Evolutionary conservation across 2,329 filamentous ascomycete genomes (phyloP), one percentile per base, ranked within the genome.

Genomic region (Cercospora sp.): DNA sequence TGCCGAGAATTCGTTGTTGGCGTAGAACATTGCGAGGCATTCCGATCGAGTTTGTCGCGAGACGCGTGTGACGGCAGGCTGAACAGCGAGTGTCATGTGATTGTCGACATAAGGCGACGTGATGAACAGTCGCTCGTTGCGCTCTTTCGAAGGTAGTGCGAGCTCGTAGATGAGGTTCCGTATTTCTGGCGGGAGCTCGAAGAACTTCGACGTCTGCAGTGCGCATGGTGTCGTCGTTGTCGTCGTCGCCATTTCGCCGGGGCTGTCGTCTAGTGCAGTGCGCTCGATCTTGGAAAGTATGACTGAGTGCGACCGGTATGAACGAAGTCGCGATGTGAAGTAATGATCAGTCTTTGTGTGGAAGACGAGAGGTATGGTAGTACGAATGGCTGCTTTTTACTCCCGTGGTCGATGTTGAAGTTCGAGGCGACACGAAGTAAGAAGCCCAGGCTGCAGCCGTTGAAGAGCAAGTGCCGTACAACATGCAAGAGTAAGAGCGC

Each of bases 141-240:
- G 31, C 5, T 63, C 53, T 45, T 51, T 60, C 5, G 51, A 48
- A 20, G 60, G 60, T 18, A 69, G 20, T 8, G 60, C 64, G 40
- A 61, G 36, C 30, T 53, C 65, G 62, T 73, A 75, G 62, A 76
- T 66, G 13, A 26, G 33, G 59, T 73, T 73, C 5, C 72, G 65
- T 1, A 73, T 61, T 36, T 73, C 72, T 20, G 71, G 59, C 2
- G 71, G 66, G 1, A 71, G 48, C 16, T 61, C 60, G 45, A 59
- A 45, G 69, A 69, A 68, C 3, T 55, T 30, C 5, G 28, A 23
- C 9, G 59, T 67, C 48, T 71, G 64, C 42, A 28, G 45, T 7
- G 51, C 58, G 60, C 63, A 51, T 33, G 53, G 12, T 55, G 18
- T 58, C 13, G 51, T 18, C 12, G 36, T 28, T 40, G 31, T 31